Conservation (phyloP, 2,329 filamentous ascomycete species). For the Epichloe typhina region DNA sequence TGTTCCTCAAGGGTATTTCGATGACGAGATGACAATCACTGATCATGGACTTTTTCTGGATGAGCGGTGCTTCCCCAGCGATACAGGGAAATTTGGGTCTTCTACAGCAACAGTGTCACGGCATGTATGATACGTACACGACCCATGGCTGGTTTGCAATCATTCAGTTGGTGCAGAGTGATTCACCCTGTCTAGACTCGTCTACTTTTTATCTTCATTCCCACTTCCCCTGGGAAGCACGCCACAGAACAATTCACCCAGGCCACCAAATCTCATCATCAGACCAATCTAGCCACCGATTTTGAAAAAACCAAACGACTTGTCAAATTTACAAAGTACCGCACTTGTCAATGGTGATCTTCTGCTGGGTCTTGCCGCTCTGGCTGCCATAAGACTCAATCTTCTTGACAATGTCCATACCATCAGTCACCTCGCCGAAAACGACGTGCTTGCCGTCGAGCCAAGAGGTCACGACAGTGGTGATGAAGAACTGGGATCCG, state of each 20-base stretch:
- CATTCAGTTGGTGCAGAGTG: too few relatives aligned
- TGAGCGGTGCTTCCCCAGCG: too few relatives aligned
- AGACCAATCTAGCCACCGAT: slow-evolving; percentile 1
- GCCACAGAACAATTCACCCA: background rate
- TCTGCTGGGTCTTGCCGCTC: slow-evolving; percentile 38
- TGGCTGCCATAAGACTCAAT: slow-evolving; percentile 45
- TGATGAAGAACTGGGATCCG: slow-evolving; percentile 96
- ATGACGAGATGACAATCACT: too few relatives aligned
- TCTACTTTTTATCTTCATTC: background rate
- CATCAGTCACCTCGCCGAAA: slow-evolving; percentile 56
- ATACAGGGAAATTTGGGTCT: too few relatives aligned
- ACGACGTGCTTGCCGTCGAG: slow-evolving; percentile 75
- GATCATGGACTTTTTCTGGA: too few relatives aligned
- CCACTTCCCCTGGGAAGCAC: background rate
- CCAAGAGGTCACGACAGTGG: slow-evolving; percentile 82
- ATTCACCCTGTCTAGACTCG: background rate
- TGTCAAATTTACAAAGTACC: slow-evolving; percentile 31
- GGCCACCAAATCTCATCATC: background rate
- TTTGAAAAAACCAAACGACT: background rate
- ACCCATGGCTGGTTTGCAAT: too few relatives aligned
- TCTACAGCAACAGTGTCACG: background rate
- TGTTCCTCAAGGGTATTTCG: too few relatives aligned
- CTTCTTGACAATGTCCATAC: slow-evolving; percentile 42
- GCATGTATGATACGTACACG: background rate
- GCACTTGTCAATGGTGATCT: slow-evolving; percentile 42